Base-by-base conservation (phyloP, 805 yeast genomes). In the Cyberlindnera saturnus region DNA sequence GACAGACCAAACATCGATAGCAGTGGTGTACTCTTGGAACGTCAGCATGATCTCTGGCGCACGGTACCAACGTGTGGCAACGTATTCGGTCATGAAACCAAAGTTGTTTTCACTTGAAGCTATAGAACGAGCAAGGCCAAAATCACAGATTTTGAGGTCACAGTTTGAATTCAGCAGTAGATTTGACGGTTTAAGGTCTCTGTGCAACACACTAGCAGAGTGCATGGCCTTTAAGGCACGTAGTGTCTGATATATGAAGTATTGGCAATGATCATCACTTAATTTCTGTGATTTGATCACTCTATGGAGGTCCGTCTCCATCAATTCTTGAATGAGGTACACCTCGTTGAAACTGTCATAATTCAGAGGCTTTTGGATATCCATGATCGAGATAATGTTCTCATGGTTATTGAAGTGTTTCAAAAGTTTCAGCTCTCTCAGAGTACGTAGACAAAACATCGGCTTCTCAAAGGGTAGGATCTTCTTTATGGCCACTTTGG, bases 31-130 rank as follows among this genome's bases (percentile, higher is more conserved):
- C 53, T 81, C 81, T 34, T 85, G 80, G 46, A 76, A 72, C 1
- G 86, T 77, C 23, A 85, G 63, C 91, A 85, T 85, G 44, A 85
- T 82, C 60, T 85, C 93, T 0, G 91, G 91, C 0, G 91, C 91
- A 41, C 93, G 66, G 59, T 85, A 85, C 91, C 91, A 85, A 53
- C 93, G 67, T 8, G 93, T 85, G 3, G 91, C 91, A 4, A 85
- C 93, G 51, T 85, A 85, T 57, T 85, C 91, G 0, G 91, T 85
- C 67, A 84, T 67, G 49, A 74, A 74, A 0, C 82, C 75, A 32
- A 73, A 67, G 46, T 70, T 57, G 36, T 70, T 68, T 48, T 72
- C 75, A 42, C 69, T 59, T 32, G 79, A 71, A 19, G 74, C 70
- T 15, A 77, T 63, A 32, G 75, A 70, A 43, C 91, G 66, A 1